These are phyloP conservation scores for Russula abietina DNA, from an alignment of 768 basidiomycete genomes.

Conservation along the genomic window DNA sequence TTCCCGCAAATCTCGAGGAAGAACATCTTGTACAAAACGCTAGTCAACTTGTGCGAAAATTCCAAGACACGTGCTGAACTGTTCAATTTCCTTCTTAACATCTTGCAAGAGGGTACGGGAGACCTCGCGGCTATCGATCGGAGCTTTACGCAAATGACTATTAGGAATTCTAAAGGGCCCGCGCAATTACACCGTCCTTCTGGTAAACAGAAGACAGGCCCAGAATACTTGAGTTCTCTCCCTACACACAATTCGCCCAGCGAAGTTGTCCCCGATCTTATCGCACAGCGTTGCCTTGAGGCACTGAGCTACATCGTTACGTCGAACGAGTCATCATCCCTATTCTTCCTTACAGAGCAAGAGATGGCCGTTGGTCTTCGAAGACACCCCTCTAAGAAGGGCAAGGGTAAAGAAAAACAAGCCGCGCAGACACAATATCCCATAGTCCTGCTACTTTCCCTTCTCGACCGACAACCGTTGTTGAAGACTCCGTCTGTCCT, in stretches of 20 bases:
- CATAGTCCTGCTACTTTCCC: constrained; percentile 78
- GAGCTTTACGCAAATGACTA: constrained; percentile 87
- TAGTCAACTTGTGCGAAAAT: constrained; percentile 96
- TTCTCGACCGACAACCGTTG: constrained; percentile 82
- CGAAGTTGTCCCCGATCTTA: constrained; percentile 85
- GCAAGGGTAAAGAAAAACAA: constrained; percentile 92
- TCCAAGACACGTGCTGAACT: constrained; percentile 84
- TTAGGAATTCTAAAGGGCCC: constrained; percentile 52
- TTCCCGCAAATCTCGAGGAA: constrained; percentile 91
- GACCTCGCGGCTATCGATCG: constrained; percentile 90
- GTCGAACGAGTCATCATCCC: constrained; percentile 73
- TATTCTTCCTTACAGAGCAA: constrained; percentile 95
- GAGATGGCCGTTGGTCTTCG: constrained; percentile 79
- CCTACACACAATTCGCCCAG: constrained; percentile 50
- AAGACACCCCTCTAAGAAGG: constrained; percentile 68
- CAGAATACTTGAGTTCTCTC: constrained; percentile 47
- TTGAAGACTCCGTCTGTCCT: constrained; percentile 86
- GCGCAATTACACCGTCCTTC: constrained; percentile 41
- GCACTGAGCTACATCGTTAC: constrained; percentile 83
- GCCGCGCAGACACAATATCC: constrained; percentile 79
- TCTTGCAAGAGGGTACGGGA: constrained; percentile 91
- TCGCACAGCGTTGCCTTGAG: constrained; percentile 92
- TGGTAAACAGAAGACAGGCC: constrained; percentile 62
- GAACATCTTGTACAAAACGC: constrained; percentile 77
- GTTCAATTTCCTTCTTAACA: constrained; percentile 89